phyloP scores from a whole-genome alignment of 371 early-diverging fungal genomes.

The Entomophthora muscae region DNA sequence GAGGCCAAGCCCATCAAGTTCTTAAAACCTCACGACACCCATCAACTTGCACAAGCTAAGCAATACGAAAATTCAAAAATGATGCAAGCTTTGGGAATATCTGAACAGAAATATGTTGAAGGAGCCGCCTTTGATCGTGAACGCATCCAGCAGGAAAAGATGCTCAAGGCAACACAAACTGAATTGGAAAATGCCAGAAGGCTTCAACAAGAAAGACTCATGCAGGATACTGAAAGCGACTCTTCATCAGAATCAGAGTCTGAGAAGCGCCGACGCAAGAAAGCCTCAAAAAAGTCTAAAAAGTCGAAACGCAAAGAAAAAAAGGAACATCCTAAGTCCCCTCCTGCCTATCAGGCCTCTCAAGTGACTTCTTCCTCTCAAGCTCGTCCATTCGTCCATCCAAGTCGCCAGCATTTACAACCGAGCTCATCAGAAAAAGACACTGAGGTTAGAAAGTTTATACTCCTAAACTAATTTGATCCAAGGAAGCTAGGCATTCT shows the following conservation, averaged over 20 bases:
- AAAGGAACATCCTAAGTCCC: not conserved
- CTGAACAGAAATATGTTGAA: constrained; percentile 35
- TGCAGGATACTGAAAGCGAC: not conserved
- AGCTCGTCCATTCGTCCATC: not conserved
- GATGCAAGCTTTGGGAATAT: constrained; percentile 51
- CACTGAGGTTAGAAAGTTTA: not conserved
- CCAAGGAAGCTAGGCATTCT: not conserved
- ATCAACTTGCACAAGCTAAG: constrained; percentile 54
- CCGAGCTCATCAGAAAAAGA: not conserved
- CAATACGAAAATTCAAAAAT: constrained; percentile 37
- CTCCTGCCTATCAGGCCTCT: not conserved
- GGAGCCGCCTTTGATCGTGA: constrained; percentile 72
- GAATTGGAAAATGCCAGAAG: constrained; percentile 3
- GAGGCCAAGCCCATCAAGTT: constrained; percentile 14
- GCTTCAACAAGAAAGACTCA: not conserved
- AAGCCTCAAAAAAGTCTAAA: too few species aligned
- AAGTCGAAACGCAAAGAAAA: not conserved
- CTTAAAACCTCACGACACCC: constrained; percentile 34
- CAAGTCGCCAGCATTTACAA: not conserved
- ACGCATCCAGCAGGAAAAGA: constrained; percentile 35
- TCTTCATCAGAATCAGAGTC: not conserved
- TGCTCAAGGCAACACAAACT: not conserved
- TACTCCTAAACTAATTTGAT: not conserved
- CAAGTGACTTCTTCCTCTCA: not conserved
- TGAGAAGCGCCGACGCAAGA: not conserved